Percentiles rank a stretch among this genome's conserved stretches.
These are phyloP conservation scores for Penicillium maclennaniae DNA, from an alignment of 495 filamentous ascomycete genomes.

Conservation along the genomic window DNA sequence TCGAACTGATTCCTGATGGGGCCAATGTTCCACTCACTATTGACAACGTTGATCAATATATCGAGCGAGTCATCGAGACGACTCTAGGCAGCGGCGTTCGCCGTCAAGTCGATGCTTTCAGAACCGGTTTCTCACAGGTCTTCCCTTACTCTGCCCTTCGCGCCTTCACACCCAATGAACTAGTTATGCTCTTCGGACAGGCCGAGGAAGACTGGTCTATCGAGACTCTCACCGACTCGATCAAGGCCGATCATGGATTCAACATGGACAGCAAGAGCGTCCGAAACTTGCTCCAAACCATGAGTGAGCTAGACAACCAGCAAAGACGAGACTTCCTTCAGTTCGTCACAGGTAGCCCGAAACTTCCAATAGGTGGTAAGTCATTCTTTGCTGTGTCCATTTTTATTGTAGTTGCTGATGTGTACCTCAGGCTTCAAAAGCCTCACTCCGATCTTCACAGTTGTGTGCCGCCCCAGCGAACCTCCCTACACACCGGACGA, in stretches of 20 bases:
- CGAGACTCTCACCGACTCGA: slow-evolving; percentile 95
- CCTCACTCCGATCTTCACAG: slow-evolving; percentile 96
- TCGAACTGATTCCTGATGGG: slow-evolving; percentile 77
- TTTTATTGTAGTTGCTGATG: slow-evolving; percentile 2
- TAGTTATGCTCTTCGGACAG: slow-evolving; percentile 94
- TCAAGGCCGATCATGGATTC: slow-evolving; percentile 99
- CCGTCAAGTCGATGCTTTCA: slow-evolving; percentile 88
- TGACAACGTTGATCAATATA: slow-evolving; percentile 81
- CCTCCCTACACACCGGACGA: slow-evolving; percentile 92
- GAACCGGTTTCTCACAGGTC: slow-evolving; percentile 87
- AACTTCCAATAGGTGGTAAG: slow-evolving; percentile 96
- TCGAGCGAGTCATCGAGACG: slow-evolving; percentile 87
- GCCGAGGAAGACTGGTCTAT: slow-evolving; percentile 97
- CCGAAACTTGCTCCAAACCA: slow-evolving; percentile 85
- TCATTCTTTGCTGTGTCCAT: not conserved
- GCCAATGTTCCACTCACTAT: slow-evolving; percentile 73
- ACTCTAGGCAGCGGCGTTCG: slow-evolving; percentile 85
- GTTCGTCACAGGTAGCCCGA: slow-evolving; percentile 97
- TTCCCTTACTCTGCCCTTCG: slow-evolving; percentile 91
- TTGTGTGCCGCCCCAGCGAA: slow-evolving; percentile 97
- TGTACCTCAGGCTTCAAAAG: slow-evolving; percentile 78
- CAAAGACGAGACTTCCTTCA: slow-evolving; percentile 94
- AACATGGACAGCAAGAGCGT: slow-evolving; percentile 99
- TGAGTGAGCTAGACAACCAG: slow-evolving; percentile 76
- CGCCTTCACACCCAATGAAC: slow-evolving; percentile 92